Evolutionary conservation across 495 filamentous ascomycete genomes (phyloP).

Genomic region (Podospora appendiculata): DNA sequence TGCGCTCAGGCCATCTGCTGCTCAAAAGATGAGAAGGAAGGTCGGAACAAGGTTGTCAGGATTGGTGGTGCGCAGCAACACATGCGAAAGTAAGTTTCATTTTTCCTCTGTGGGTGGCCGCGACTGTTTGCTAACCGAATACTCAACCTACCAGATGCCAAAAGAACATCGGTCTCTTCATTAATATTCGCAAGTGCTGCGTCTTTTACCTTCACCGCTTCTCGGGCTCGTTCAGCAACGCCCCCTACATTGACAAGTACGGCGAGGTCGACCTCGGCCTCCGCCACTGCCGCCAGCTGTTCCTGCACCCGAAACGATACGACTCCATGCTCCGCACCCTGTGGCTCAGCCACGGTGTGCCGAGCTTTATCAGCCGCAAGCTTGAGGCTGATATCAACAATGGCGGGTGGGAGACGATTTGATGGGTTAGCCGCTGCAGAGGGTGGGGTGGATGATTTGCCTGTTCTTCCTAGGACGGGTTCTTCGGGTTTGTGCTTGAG

Average conservation of each 20-base stretch:
- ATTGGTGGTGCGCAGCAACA: slow-evolving; percentile 88
- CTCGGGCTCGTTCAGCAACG: slow-evolving; percentile 77
- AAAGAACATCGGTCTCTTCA: slow-evolving; percentile 78
- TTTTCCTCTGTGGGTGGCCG: background rate
- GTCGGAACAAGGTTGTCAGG: slow-evolving; percentile 19
- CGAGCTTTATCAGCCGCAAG: slow-evolving; percentile 81
- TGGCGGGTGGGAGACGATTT: slow-evolving; percentile 85
- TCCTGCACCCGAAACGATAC: slow-evolving; percentile 87
- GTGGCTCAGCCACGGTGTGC: slow-evolving; percentile 82
- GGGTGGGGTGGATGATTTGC: no score
- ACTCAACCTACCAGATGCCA: slow-evolving; percentile 58
- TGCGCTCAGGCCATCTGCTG: slow-evolving; percentile 94
- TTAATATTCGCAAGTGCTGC: slow-evolving; percentile 92
- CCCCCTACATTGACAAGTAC: slow-evolving; percentile 89
- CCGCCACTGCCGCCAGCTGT: slow-evolving; percentile 74
- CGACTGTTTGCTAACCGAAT: background rate
- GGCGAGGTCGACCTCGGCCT: slow-evolving; percentile 87
- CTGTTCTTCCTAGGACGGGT: no score
- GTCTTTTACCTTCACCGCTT: slow-evolving; percentile 75
- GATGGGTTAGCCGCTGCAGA: background rate
- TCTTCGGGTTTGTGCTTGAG: no score
- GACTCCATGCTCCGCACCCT: slow-evolving; percentile 76
- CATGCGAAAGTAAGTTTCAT: slow-evolving; percentile 62
- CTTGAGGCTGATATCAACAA: slow-evolving; percentile 92
- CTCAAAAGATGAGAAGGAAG: slow-evolving; percentile 48